Evolutionary conservation across 768 basidiomycete species (phyloP).

Genomic region (Dioszegia hungarica): DNA sequence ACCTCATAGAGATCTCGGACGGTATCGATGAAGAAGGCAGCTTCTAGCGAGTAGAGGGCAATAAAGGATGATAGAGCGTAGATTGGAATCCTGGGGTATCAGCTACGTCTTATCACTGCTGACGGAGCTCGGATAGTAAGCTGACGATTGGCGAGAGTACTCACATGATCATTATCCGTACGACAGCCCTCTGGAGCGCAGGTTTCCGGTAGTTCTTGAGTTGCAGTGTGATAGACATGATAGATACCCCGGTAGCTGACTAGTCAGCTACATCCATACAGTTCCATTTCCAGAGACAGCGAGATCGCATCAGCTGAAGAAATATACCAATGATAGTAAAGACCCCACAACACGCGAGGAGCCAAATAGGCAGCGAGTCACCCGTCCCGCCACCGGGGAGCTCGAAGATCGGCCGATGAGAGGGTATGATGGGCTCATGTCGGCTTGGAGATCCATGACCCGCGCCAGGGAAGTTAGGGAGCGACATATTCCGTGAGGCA

Average conservation of each 20-base stretch:
- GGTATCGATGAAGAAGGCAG: constrained; percentile 92
- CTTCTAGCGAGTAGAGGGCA: constrained; percentile 86
- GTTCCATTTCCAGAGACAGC: no score
- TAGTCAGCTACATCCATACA: background rate
- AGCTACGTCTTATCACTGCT: background rate
- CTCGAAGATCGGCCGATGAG: constrained; percentile 10
- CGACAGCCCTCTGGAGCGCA: constrained; percentile 65
- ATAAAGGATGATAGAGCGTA: constrained; percentile 88
- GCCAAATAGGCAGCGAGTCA: constrained; percentile 39
- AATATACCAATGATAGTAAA: constrained; percentile 42
- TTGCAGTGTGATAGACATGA: constrained; percentile 49
- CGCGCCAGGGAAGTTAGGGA: constrained; percentile 27
- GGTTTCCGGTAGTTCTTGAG: constrained; percentile 48
- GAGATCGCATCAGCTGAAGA: background rate
- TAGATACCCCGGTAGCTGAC: constrained; percentile 42
- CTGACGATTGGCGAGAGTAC: constrained; percentile 50
- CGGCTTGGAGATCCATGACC: constrained; percentile 5
- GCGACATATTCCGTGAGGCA: constrained; percentile 23
- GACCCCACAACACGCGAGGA: constrained; percentile 43
- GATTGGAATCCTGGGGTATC: constrained; percentile 57
- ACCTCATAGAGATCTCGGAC: constrained; percentile 96
- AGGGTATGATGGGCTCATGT: constrained; percentile 15
- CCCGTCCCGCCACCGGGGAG: constrained; percentile 32
- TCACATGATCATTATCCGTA: constrained; percentile 90
- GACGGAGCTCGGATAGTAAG: background rate